These are phyloP conservation scores for Pistacia vera DNA, from an alignment of 345 rosid species.

Conservation along the genomic window DNA sequence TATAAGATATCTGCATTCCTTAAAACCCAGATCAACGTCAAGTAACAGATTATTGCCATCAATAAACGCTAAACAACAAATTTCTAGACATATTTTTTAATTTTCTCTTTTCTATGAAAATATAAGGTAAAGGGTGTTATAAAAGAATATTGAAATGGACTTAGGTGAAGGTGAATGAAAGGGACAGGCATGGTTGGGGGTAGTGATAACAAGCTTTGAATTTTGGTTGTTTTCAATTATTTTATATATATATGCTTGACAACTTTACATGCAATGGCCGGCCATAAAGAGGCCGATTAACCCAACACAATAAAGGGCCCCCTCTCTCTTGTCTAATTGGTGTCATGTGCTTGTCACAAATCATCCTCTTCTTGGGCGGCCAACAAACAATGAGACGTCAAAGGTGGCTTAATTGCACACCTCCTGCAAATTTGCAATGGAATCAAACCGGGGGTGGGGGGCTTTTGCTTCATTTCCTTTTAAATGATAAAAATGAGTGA, in stretches of 20 bases:
- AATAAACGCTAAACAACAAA: too few species aligned
- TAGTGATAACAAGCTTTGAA: not conserved
- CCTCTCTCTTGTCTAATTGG: not conserved
- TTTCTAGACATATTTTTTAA: too few species aligned
- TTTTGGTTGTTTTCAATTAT: not conserved
- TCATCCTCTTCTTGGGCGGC: conserved; percentile 41
- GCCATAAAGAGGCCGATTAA: conserved; percentile 41
- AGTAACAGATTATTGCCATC: too few species aligned
- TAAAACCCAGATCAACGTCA: too few species aligned
- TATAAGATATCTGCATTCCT: too few species aligned
- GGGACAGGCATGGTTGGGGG: not conserved
- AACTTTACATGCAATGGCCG: conserved; percentile 19
- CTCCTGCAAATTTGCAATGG: too few species aligned
- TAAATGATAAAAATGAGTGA: too few species aligned
- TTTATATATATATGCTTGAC: too few species aligned
- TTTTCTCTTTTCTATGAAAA: too few species aligned
- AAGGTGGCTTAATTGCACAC: conserved; percentile 4
- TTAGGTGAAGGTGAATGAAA: conserved; percentile 20
- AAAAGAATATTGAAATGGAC: not conserved
- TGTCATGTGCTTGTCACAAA: conserved; percentile 27
- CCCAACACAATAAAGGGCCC: conserved; percentile 27
- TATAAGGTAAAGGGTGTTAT: too few species aligned
- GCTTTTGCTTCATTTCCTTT: too few species aligned
- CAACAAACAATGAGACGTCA: conserved; percentile 56
- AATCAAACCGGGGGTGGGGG: too few species aligned